Conservation (phyloP, 2,329 filamentous ascomycete species). For the Calonectria leucothoes region DNA sequence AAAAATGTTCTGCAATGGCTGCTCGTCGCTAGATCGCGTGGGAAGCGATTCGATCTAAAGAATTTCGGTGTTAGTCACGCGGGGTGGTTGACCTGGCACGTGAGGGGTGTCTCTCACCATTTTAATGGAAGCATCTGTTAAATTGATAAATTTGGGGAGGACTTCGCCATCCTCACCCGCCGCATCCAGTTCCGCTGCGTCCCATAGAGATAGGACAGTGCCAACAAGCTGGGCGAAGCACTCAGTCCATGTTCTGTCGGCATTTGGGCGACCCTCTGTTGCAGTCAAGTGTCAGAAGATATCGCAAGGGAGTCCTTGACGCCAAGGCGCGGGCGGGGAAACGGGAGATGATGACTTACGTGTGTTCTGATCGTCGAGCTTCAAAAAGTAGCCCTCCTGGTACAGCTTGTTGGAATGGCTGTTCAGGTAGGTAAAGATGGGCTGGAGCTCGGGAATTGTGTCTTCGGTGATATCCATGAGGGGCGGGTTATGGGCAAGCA, state of each 20-base stretch:
- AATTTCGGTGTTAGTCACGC: conserved; percentile 31
- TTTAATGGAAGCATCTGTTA: conserved; percentile 97
- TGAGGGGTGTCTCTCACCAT: conserved; percentile 72
- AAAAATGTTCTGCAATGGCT: conserved; percentile 91
- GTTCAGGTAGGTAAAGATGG: conserved; percentile 94
- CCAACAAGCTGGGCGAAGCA: conserved; percentile 97
- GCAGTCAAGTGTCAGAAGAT: conserved; percentile 13
- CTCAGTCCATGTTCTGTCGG: conserved; percentile 92
- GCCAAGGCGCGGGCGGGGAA: conserved; percentile 23
- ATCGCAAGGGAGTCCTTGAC: conserved; percentile 21
- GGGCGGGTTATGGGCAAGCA: conserved; percentile 86
- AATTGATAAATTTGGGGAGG: conserved; percentile 91
- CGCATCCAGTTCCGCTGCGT: conserved; percentile 89
- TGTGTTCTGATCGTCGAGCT: conserved; percentile 93
- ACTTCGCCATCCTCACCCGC: conserved; percentile 88
- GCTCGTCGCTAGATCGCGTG: conserved; percentile 79
- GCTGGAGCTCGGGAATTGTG: conserved; percentile 91
- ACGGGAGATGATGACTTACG: conserved; percentile 65
- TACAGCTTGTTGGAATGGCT: conserved; percentile 97
- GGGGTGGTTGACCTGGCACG: conserved; percentile 1
- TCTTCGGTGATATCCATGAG: conserved; percentile 87
- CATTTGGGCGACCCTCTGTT: conserved; percentile 85
- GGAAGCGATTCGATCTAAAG: conserved; percentile 86
- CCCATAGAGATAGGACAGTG: conserved; percentile 95
- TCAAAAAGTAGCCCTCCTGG: conserved; percentile 97